These are phyloP conservation scores for Beta macrorhiza DNA, from an alignment of 179 eudicot genomes.

Conservation along the genomic window DNA sequence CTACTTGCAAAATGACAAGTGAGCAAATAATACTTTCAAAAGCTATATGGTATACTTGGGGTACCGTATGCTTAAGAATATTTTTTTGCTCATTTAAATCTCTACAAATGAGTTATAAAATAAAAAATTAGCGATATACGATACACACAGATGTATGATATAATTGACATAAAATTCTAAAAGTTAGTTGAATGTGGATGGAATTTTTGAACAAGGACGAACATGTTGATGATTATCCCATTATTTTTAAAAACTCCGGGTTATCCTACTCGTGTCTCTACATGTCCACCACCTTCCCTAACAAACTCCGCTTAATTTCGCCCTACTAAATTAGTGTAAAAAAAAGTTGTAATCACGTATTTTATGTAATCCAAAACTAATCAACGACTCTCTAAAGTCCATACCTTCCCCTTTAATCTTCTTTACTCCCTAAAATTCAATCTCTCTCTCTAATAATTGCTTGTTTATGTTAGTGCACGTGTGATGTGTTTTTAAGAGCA, in stretches of 20 bases:
- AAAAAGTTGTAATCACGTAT: neutral
- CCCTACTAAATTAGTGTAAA: neutral
- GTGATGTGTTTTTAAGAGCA: slow-evolving; percentile 25
- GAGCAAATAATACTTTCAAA: too few relatives aligned
- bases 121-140: too few relatives aligned
- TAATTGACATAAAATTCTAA: too few relatives aligned
- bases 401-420: slow-evolving; percentile 9
- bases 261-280: neutral
- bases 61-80: too few relatives aligned
- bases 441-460: slow-evolving; percentile 19
- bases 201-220: too few relatives aligned
- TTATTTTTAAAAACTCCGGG: neutral
- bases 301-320: neutral
- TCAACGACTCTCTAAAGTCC: neutral
- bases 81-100: too few relatives aligned
- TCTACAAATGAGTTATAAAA: too few relatives aligned
- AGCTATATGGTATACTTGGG: too few relatives aligned
- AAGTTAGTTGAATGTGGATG: too few relatives aligned
- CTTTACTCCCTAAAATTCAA: neutral
- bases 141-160: too few relatives aligned
- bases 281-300: slow-evolving; percentile 15
- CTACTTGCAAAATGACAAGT: too few relatives aligned
- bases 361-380: neutral
- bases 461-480: slow-evolving; percentile 20
- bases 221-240: neutral